These are phyloP conservation scores for Xylaria sp. DNA, from an alignment of 2,329 filamentous ascomycete species.

Conservation along the genomic window DNA sequence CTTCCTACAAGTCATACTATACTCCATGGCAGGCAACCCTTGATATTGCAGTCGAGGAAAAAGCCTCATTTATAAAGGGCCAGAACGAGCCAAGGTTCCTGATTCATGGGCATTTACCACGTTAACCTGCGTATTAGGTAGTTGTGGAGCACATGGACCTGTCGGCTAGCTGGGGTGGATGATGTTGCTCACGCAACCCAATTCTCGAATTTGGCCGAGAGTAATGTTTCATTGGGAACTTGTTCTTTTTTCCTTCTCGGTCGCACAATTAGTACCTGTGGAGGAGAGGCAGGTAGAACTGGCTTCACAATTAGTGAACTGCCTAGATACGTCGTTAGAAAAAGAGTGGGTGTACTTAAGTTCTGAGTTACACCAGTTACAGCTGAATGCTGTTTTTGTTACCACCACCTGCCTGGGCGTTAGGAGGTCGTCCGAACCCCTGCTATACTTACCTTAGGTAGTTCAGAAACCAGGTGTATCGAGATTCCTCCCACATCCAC, in stretches of 20 bases:
- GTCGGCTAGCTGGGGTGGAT: constrained; percentile 20
- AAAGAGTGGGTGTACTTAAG: not conserved
- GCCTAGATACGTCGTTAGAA: no score
- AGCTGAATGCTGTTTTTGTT: constrained; percentile 1
- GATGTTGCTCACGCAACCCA: constrained; percentile 15
- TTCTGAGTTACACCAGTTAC: not conserved
- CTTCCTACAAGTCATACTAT: not conserved
- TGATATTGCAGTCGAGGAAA: not conserved
- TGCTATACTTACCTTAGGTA: constrained; percentile 20
- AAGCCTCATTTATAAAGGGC: constrained; percentile 10
- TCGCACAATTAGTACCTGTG: not conserved
- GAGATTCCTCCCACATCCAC: not conserved
- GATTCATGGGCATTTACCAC: constrained; percentile 9
- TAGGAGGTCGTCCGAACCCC: constrained; percentile 29
- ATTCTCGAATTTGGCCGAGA: constrained; percentile 30
- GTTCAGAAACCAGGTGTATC: constrained; percentile 27
- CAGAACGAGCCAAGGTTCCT: constrained; percentile 6
- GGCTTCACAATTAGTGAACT: no score
- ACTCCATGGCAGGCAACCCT: not conserved
- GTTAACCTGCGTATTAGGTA: not conserved
- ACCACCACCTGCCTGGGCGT: not conserved
- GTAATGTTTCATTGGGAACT: not conserved
- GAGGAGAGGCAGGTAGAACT: not conserved
- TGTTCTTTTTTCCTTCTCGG: not conserved
- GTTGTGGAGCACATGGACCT: constrained; percentile 22